Evolutionary conservation across 495 filamentous ascomycete species (phyloP), one percentile per base, ranked within the genome.

Genomic region (Durotheca rogersii): DNA sequence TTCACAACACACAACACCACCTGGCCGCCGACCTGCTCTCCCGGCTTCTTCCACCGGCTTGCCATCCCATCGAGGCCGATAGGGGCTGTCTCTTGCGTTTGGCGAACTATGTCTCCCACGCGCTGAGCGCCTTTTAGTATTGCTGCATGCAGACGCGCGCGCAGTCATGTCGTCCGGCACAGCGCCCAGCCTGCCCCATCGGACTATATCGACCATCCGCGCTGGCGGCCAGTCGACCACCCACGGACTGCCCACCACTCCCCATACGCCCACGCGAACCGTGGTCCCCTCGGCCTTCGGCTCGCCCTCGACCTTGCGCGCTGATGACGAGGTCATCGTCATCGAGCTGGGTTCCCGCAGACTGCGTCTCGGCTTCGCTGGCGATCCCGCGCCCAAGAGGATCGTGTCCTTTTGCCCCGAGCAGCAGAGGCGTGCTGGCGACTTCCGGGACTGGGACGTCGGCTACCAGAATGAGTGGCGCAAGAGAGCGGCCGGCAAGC

Each of bases 311-410:
- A 80, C 81, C 41, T 83, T 87, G 35, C 88, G 90, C 30, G 80
- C 80, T 46, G 87, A 95, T 61, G 93, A 96, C 61, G 91, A 96
- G 54, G 70, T 80, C 5, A 60, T 96, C 9, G 76, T 98, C 37
- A 74, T 96, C 34, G 90, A 96, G 60, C 70, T 97, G 53, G 91
- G 90, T 3, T 76, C 85, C 4, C 77, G 91, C 38, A 86, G 83
- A 70, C 62, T 98, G 7, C 83, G 87, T 23, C 84, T 87, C 12
- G 93, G 93, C 3, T 92, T 95, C 60, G 86, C 89, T 19, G 89
- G 89, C 34, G 89, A 93, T 64, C 74, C 81, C 9, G 60, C 75
- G 6, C 92, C 93, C 14, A 79, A 85, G 60, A 91, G 86, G 41
- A 72, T 78, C 6, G 65, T 90, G 0, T 76, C 78, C 27, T 95